Conservation (phyloP, 441 rosid species). For the Lepidium campestre region DNA sequence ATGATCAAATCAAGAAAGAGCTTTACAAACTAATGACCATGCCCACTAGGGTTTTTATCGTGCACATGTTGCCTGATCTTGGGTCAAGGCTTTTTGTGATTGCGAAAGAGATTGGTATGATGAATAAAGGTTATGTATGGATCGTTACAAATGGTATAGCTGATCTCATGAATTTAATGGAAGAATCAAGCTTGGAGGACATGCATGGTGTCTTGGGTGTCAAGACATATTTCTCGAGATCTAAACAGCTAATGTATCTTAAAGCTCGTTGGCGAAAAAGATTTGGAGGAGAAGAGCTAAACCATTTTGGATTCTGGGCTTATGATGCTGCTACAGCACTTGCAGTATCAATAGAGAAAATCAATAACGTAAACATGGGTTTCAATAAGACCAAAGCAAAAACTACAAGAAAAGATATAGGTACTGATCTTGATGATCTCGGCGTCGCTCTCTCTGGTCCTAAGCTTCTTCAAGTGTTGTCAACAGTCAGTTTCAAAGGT, state of each 20-base stretch:
- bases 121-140: conserved; percentile 54
- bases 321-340: conserved; percentile 56
- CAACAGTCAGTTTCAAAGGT: conserved; percentile 34
- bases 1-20: conserved; percentile 43
- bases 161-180: conserved; percentile 15
- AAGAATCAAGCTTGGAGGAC: conserved; percentile 15
- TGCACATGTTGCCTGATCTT: conserved; percentile 50
- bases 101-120: conserved; percentile 50
- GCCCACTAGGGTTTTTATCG: conserved; percentile 59
- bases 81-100: conserved; percentile 36
- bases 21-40: conserved; percentile 48
- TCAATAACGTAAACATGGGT: conserved; percentile 13
- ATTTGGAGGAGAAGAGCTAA: conserved; percentile 28
- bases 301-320: conserved; percentile 42
- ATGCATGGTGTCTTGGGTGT: conserved; percentile 62
- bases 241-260: conserved; percentile 27
- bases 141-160: conserved; percentile 49
- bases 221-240: conserved; percentile 31
- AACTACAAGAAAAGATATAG: background rate
- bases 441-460: conserved; percentile 41
- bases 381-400: conserved; percentile 13
- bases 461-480: conserved; percentile 30
- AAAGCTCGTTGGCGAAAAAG: conserved; percentile 35
- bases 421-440: conserved; percentile 39
- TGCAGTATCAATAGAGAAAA: conserved; percentile 55